phyloP scores from a whole-genome alignment of 202 grass and related monocot species.

The Schoenoplectus tabernaemontani region DNA sequence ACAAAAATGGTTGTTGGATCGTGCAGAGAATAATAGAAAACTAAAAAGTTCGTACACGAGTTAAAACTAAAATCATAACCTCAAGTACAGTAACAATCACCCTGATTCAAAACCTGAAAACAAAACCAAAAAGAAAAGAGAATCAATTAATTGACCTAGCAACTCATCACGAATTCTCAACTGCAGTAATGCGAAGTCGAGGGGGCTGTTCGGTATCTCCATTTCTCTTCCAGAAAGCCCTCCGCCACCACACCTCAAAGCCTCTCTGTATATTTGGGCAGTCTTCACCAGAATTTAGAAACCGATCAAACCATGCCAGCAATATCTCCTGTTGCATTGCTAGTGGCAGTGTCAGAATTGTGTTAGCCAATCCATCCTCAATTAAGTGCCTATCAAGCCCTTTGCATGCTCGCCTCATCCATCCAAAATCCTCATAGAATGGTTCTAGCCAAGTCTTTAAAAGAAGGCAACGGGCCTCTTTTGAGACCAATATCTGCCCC shows the following conservation, averaged over 20 bases:
- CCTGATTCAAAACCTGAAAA: conserved; percentile 4
- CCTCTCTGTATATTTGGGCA: conserved; percentile 97
- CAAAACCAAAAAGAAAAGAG: not conserved
- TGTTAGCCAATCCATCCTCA: conserved; percentile 86
- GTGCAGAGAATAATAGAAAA: not conserved
- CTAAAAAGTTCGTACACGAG: conserved; percentile 1
- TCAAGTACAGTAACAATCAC: conserved; percentile 14
- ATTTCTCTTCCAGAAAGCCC: conserved; percentile 84
- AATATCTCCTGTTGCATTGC: conserved; percentile 80
- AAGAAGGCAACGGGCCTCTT: conserved; percentile 74
- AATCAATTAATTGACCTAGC: conserved; percentile 16
- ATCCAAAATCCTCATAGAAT: conserved; percentile 88
- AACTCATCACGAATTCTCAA: conserved; percentile 62
- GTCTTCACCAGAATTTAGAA: conserved; percentile 90
- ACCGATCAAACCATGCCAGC: conserved; percentile 84
- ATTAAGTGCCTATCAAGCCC: conserved; percentile 88
- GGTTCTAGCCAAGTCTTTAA: conserved; percentile 74
- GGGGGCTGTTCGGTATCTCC: conserved; percentile 49
- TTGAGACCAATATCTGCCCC: conserved; percentile 83
- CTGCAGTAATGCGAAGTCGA: conserved; percentile 53
- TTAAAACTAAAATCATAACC: conserved; percentile 25
- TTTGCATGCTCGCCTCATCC: conserved; percentile 81
- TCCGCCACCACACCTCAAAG: conserved; percentile 94
- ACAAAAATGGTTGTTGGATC: not conserved
- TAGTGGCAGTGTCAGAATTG: conserved; percentile 72